phyloP scores from a whole-genome alignment of 495 filamentous ascomycete species.

The Cenococcum geophilum region DNA sequence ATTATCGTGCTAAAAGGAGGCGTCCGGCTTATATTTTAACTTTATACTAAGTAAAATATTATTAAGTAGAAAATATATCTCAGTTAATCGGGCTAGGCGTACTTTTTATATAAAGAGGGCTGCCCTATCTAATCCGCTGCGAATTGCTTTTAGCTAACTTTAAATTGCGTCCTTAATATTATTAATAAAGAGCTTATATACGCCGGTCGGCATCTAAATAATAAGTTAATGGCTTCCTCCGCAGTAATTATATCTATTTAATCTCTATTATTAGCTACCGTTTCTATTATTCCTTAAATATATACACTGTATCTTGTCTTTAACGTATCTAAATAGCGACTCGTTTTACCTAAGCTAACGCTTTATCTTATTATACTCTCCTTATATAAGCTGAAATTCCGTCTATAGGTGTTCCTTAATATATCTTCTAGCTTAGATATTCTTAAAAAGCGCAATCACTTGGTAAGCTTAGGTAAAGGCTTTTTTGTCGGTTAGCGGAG shows the following conservation, averaged over 20 bases:
- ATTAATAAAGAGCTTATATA: conserved; percentile 21
- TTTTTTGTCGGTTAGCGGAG: conserved; percentile 15
- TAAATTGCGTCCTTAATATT: conserved; percentile 19
- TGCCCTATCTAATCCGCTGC: conserved; percentile 12
- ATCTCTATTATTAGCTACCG: too few relatives aligned
- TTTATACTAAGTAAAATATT: conserved; percentile 1
- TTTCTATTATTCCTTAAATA: too few relatives aligned
- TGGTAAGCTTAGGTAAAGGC: conserved; percentile 8
- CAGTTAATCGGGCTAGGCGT: conserved; percentile 19
- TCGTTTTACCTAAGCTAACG: background rate
- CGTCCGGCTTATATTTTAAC: conserved; percentile 14
- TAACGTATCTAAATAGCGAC: too few relatives aligned
- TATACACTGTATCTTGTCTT: too few relatives aligned
- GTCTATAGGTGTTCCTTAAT: too few relatives aligned
- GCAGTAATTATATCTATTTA: background rate
- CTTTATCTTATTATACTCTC: too few relatives aligned
- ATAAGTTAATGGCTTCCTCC: conserved; percentile 5
- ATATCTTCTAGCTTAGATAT: too few relatives aligned
- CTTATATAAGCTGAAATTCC: too few relatives aligned
- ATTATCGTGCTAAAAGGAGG: conserved; percentile 11
- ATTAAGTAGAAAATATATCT: conserved; percentile 6
- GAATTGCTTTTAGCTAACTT: conserved; percentile 19
- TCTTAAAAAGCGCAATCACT: conserved; percentile 6
- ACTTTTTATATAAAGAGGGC: conserved; percentile 18
- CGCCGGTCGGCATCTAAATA: conserved; percentile 17